Base-by-base conservation (phyloP, 139 green algal genomes). In the Spirogloea muscicola region DNA sequence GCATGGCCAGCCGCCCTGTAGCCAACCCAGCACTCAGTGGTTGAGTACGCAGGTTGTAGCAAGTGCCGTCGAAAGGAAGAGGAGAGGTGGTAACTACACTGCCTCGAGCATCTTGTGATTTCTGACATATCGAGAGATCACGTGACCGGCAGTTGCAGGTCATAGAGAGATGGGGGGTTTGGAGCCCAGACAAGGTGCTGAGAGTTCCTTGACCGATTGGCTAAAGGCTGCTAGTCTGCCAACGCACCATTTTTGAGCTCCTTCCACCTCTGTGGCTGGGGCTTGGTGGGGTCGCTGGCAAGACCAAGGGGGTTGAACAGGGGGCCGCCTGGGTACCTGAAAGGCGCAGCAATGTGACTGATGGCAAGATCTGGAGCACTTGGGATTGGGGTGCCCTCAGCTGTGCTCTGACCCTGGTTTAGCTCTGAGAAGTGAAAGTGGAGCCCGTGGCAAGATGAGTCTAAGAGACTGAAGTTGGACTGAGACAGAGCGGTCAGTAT, bases 221-320 rank as follows among this genome's bases (percentile, higher is more conserved):
- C 21, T 55, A n/a, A 55, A 55, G 46, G n/a, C 21, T 55, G 46
- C 46, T n/a, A n/a, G n/a, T n/a, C n/a, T n/a, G n/a, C n/a, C n/a
- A n/a, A 38, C 59, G 43, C 27, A 68, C 59, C 59, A 36, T 68
- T 68, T 7, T 68, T 68, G 13, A 68, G 4, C 59, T 68, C 59
- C 27, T 37, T 34, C 37, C 7, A 31, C 27, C 6, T 68, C 59
- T 51, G 16, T 55, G n/a, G 25, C 27, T 68, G 59, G 6, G 7
- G 4, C 59, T 34, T 33, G 3, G 3, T 33, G 5, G 52, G 52
- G 52, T 62, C 52, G 40, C 6, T 68, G 59, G 65, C 65, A 40
- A 74, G 6, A 13, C 65, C 65, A n/a, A 74, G n/a, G 38, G 65
- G 65, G 21, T 74, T 68, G 39, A 74, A 74, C 21, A 74, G 21